These are phyloP conservation scores for Artomyces pyxidatus DNA, from an alignment of 768 basidiomycete species.

Conservation along the genomic window DNA sequence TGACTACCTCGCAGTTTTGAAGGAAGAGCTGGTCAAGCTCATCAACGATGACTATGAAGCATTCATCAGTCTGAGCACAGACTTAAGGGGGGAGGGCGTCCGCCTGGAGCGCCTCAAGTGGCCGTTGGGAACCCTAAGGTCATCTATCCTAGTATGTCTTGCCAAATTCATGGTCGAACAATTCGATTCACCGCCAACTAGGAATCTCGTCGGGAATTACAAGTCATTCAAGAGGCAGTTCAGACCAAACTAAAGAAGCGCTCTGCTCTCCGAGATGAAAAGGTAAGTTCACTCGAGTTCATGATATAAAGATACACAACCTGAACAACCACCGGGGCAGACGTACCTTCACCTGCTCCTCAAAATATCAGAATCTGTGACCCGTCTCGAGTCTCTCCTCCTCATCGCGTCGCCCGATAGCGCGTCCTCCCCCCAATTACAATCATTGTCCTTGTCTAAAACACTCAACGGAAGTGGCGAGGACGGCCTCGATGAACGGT, in stretches of 20 bases:
- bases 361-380: conserved; percentile 87
- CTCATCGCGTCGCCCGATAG: conserved; percentile 51
- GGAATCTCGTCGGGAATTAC: conserved; percentile 59
- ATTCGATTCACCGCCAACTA: conserved; percentile 18
- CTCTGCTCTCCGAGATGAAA: conserved; percentile 75
- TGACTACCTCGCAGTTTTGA: conserved; percentile 73
- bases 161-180: conserved; percentile 1
- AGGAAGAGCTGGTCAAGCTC: conserved; percentile 89
- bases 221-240: conserved; percentile 61
- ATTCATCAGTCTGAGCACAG: conserved; percentile 93
- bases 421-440: conserved; percentile 27
- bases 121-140: conserved; percentile 57
- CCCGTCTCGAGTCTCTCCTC: conserved; percentile 81
- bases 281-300: conserved; percentile 36
- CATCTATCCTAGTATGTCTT: conserved; percentile 57
- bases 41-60: conserved; percentile 99
- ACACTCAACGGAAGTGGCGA: conserved; percentile 27
- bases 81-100: conserved; percentile 77
- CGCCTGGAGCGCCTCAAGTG: conserved; percentile 58
- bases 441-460: conserved; percentile 20
- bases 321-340: conserved; percentile 29
- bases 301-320: conserved; percentile 1
- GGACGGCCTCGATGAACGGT: conserved; percentile 35
- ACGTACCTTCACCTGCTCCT: conserved; percentile 79
- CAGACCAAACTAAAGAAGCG: conserved; percentile 72